These are phyloP conservation scores for Microdochium nivale DNA, from an alignment of 2,329 filamentous ascomycete genomes.

Conservation along the genomic window DNA sequence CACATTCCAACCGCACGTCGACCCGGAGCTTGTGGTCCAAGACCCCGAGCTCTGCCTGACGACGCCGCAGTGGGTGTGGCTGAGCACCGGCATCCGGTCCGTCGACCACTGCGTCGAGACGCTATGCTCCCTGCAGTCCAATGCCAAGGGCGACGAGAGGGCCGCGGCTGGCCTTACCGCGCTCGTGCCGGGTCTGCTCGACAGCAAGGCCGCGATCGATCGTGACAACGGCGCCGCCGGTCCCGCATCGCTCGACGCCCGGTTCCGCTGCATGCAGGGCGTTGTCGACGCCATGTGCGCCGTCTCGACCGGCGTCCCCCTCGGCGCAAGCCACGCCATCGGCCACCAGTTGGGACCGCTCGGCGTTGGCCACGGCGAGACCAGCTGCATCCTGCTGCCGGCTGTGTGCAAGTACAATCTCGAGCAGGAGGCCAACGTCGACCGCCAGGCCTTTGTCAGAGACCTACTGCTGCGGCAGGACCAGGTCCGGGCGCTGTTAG, in stretches of 20 bases:
- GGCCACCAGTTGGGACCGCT: constrained; percentile 44
- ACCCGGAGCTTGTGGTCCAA: constrained; percentile 44
- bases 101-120: constrained; percentile 23
- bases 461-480: constrained; percentile 29
- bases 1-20: constrained; percentile 20
- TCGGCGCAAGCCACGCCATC: constrained; percentile 42
- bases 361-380: constrained; percentile 52
- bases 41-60: constrained; percentile 41
- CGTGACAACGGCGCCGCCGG: no score
- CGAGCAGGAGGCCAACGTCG: constrained; percentile 24
- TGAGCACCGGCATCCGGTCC: constrained; percentile 39
- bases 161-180: constrained; percentile 8
- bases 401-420: constrained; percentile 48
- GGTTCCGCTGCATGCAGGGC: constrained; percentile 38
- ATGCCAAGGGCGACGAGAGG: constrained; percentile 10
- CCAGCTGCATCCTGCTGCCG: constrained; percentile 46
- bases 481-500: constrained; percentile 22
- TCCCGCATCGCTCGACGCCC: constrained; percentile 32
- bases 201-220: constrained; percentile 13
- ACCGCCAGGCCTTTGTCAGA: constrained; percentile 29
- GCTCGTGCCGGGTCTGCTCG: constrained; percentile 13
- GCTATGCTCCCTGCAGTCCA: constrained; percentile 14
- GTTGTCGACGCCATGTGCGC: constrained; percentile 44
- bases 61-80: constrained; percentile 45
- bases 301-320: constrained; percentile 26